A percentile compares a stretch with the other conserved stretches of the same genome.
These are phyloP conservation scores for Saksenaea oblongispora DNA, from an alignment of 371 early-diverging fungal species.

Conservation along the genomic window DNA sequence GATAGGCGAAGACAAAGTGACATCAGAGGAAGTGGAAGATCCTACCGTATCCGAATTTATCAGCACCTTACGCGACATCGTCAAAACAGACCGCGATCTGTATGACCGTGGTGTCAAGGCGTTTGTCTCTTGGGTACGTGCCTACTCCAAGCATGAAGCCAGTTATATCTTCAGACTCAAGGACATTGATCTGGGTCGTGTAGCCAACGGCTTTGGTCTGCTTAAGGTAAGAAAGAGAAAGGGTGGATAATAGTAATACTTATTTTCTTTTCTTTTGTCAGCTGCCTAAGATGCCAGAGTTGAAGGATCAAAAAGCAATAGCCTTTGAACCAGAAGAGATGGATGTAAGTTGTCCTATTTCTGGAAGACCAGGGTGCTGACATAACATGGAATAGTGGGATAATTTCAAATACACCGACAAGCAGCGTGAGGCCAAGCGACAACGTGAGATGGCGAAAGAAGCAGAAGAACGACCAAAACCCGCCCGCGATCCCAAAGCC, in stretches of 20 bases:
- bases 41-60: slow-evolving; percentile 50
- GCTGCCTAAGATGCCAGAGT: slow-evolving; percentile 93
- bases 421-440: slow-evolving; percentile 77
- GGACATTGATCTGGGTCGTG: slow-evolving; percentile 73
- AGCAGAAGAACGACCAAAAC: slow-evolving; percentile 26
- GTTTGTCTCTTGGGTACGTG: slow-evolving; percentile 87
- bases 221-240: slow-evolving; percentile 41
- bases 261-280: slow-evolving; percentile 13
- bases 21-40: slow-evolving; percentile 43
- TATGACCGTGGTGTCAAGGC: slow-evolving; percentile 79
- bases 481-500: slow-evolving; percentile 15
- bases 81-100: slow-evolving; percentile 72
- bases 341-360: slow-evolving; percentile 42
- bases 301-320: slow-evolving; percentile 60
- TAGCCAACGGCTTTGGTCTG: slow-evolving; percentile 80
- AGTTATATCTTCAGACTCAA: slow-evolving; percentile 88
- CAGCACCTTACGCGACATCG: slow-evolving; percentile 50
- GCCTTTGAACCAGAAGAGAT: slow-evolving; percentile 49
- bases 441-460: slow-evolving; percentile 54
- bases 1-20: slow-evolving; percentile 24
- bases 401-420: slow-evolving; percentile 67
- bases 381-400: slow-evolving; percentile 37
- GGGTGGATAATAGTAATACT: too few relatives aligned
- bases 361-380: background rate
- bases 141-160: slow-evolving; percentile 93